Conservation (phyloP, 441 rosid genomes). For the Mallotus japonicus region DNA sequence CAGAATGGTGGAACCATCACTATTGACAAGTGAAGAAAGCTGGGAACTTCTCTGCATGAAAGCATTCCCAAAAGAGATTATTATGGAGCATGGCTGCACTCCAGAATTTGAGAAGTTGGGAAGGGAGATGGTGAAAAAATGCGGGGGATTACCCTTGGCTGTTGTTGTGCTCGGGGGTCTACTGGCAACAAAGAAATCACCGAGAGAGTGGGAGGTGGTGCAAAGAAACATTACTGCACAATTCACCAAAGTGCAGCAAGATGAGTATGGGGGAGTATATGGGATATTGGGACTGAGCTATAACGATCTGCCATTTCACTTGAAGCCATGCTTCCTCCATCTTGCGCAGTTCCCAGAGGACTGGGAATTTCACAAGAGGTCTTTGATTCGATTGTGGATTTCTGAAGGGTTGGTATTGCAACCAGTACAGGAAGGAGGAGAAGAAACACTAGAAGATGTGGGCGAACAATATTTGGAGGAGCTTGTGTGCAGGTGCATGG, state of each 20-base stretch:
- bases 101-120: conserved; percentile 12
- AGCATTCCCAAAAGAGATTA: conserved; percentile 18
- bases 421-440: neutral
- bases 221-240: neutral
- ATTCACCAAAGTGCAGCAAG: neutral
- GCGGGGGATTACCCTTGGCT: conserved; percentile 26
- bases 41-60: conserved; percentile 32
- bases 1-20: conserved; percentile 22
- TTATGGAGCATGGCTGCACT: neutral
- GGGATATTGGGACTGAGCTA: conserved; percentile 23
- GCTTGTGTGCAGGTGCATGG: conserved; percentile 33
- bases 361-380: conserved; percentile 1
- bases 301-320: conserved; percentile 19
- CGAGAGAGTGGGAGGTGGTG: conserved; percentile 11
- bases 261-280: conserved; percentile 8
- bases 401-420: conserved; percentile 31
- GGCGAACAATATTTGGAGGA: conserved; percentile 32
- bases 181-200: conserved; percentile 4
- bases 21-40: conserved; percentile 27
- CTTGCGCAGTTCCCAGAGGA: conserved; percentile 34
- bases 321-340: conserved; percentile 39
- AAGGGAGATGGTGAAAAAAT: conserved; percentile 12
- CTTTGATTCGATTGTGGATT: conserved; percentile 22
- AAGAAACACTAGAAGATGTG: conserved; percentile 27
- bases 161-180: conserved; percentile 17